Percentiles rank a stretch among this genome's conserved stretches.
phyloP scores from a whole-genome alignment of 495 filamentous ascomycete genomes.

The Aspergillus cavernicola region DNA sequence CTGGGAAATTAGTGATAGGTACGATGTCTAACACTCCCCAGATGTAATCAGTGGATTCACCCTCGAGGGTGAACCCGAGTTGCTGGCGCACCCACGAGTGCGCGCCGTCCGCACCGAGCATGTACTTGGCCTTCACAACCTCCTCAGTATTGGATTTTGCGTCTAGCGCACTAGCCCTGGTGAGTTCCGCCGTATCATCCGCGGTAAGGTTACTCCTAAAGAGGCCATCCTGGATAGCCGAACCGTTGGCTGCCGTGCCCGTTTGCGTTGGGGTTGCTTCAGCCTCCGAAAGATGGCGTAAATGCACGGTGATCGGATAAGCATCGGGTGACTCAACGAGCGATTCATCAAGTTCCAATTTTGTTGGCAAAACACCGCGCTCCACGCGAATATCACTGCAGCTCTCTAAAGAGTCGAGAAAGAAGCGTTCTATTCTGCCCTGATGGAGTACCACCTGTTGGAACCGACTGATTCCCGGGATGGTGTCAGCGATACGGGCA shows the following conservation, averaged over 20 bases:
- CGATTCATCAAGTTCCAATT: constrained; percentile 42
- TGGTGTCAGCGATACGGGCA: constrained; percentile 3
- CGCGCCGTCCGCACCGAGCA: constrained; percentile 45
- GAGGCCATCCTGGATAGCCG: constrained; percentile 37
- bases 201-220: constrained; percentile 46
- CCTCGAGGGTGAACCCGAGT: constrained; percentile 37
- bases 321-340: constrained; percentile 38
- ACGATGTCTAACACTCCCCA: constrained; percentile 58
- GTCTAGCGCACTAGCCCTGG: constrained; percentile 24
- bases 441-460: constrained; percentile 46
- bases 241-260: not conserved
- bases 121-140: constrained; percentile 55
- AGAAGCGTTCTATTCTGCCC: constrained; percentile 54
- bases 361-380: constrained; percentile 44
- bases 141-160: constrained; percentile 31
- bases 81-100: constrained; percentile 54
- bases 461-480: constrained; percentile 4
- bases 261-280: constrained; percentile 29
- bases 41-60: constrained; percentile 36
- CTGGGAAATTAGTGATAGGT: constrained; percentile 55
- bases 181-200: constrained; percentile 57
- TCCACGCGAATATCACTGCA: constrained; percentile 47
- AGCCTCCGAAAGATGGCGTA: constrained; percentile 44
- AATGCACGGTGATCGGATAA: constrained; percentile 51
- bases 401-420: constrained; percentile 48